Conservation (phyloP, 352 stramenopile species). For the Globisporangium paddicum region DNA sequence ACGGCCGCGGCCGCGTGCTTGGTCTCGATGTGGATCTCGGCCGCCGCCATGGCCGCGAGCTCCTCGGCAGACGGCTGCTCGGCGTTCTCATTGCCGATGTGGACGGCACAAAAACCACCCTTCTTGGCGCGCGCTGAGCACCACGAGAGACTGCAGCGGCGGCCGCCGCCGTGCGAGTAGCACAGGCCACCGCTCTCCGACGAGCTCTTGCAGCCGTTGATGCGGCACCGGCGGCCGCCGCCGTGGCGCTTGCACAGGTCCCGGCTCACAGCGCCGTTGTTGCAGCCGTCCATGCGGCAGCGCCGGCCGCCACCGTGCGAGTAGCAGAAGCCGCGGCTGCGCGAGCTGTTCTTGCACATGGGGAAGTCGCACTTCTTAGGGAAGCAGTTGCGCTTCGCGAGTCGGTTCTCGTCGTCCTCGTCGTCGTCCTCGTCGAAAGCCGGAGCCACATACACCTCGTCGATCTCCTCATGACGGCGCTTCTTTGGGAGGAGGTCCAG, state of each 20-base stretch:
- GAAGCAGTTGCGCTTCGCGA: conserved; percentile 54
- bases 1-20: conserved; percentile 9
- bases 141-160: conserved; percentile 60
- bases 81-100: conserved; percentile 33
- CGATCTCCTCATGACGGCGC: conserved; percentile 18
- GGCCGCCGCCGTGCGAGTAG: conserved; percentile 71
- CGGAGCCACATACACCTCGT: conserved; percentile 2
- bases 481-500: conserved; percentile 21
- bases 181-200: conserved; percentile 68
- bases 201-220: conserved; percentile 66
- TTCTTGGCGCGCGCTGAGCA: conserved; percentile 75
- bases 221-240: conserved; percentile 59
- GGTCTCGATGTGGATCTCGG: background rate
- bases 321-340: conserved; percentile 77
- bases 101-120: conserved; percentile 59
- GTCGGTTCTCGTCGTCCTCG: conserved; percentile 9
- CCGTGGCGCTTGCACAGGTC: conserved; percentile 81
- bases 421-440: conserved; percentile 1
- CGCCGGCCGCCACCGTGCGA: conserved; percentile 62
- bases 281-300: conserved; percentile 60
- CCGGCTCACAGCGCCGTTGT: conserved; percentile 69
- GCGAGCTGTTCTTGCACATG: conserved; percentile 81
- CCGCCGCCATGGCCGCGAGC: background rate
- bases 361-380: conserved; percentile 83
- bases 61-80: conserved; percentile 12